These are phyloP conservation scores for Lanmaoa pseudosensibilis DNA, from an alignment of 768 basidiomycete species.

Conservation along the genomic window DNA sequence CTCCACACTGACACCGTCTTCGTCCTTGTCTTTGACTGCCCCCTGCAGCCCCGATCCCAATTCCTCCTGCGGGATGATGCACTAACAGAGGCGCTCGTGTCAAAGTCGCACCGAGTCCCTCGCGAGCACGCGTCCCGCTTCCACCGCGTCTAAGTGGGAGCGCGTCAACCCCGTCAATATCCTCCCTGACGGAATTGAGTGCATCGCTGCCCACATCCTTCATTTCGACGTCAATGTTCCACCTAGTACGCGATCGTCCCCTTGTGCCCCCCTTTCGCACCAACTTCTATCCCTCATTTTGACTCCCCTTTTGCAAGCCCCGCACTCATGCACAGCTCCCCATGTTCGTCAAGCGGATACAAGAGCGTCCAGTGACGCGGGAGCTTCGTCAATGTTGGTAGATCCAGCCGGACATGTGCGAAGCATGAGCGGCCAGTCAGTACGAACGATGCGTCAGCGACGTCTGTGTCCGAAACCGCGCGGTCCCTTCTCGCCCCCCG, in stretches of 20 bases:
- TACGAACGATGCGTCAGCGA: not conserved
- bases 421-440: not conserved
- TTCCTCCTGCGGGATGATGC: no score
- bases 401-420: constrained; percentile 66
- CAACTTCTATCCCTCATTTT: no score
- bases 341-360: constrained; percentile 93
- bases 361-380: constrained; percentile 72
- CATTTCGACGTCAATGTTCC: no score
- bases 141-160: constrained; percentile 22
- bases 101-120: no score
- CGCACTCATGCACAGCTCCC: no score
- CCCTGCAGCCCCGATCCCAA: constrained; percentile 33
- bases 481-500: constrained; percentile 58
- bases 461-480: not conserved
- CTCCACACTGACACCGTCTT: constrained; percentile 3
- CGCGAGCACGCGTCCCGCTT: constrained; percentile 15
- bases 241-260: no score
- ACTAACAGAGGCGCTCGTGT: no score
- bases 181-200: constrained; percentile 18
- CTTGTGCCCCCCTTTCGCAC: not conserved
- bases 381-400: constrained; percentile 77
- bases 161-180: constrained; percentile 26
- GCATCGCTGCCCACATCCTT: not conserved
- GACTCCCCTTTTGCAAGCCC: not conserved
- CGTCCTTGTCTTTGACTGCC: not conserved